A percentile compares a stretch with the other conserved stretches of the same genome.
Evolutionary conservation across 2,329 filamentous ascomycete genomes (phyloP).

Genomic region (Diaporthe vaccinii): DNA sequence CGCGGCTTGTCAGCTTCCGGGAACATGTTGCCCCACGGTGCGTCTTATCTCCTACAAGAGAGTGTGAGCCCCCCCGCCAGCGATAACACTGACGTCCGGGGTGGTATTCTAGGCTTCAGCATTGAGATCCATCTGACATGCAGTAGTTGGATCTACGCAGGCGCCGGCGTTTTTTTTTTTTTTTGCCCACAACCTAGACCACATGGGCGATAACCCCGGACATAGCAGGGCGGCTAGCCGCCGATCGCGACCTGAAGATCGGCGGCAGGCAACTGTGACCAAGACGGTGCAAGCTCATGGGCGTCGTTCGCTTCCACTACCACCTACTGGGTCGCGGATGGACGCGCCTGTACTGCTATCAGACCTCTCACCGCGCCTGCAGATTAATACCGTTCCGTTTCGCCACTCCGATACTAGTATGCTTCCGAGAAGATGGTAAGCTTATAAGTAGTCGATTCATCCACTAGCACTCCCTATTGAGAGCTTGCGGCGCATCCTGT

Average conservation of each 20-base stretch:
- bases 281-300: not conserved
- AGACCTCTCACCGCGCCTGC: not conserved
- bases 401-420: not conserved
- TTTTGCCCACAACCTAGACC: not conserved
- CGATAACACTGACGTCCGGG: not conserved
- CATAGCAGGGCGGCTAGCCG: not conserved
- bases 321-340: not conserved
- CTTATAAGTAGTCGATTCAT: not conserved
- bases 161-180: not conserved
- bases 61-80: not conserved
- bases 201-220: not conserved
- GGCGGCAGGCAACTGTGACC: not conserved
- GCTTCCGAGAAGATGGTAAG: not conserved
- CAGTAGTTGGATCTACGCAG: not conserved
- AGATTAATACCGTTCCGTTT: not conserved
- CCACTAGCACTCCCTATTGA: not conserved
- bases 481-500: not conserved
- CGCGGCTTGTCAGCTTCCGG: not conserved
- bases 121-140: constrained; percentile 2
- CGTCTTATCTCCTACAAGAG: not conserved
- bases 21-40: not conserved
- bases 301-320: not conserved
- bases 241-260: not conserved
- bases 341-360: not conserved
- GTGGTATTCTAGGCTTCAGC: constrained; percentile 12